These are phyloP conservation scores for Pelargonium fulgidum DNA, from an alignment of 441 rosid genomes.

Conservation along the genomic window DNA sequence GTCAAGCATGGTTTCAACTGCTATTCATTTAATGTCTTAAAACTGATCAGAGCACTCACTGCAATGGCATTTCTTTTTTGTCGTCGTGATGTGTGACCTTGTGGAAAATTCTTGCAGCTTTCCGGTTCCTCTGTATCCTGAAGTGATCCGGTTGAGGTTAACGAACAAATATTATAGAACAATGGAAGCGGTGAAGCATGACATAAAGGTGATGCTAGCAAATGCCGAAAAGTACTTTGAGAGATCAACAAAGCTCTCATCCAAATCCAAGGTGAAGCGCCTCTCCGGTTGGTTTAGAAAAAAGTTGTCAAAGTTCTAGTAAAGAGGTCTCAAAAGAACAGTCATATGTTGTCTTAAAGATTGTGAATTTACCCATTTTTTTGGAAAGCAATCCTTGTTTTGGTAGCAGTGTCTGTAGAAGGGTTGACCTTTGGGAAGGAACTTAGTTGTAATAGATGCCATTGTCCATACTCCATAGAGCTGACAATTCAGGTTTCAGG, in stretches of 20 bases:
- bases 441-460: background rate
- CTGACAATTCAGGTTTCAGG: too few species aligned
- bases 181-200: conserved; percentile 48
- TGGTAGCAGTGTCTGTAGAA: background rate
- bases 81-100: background rate
- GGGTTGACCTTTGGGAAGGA: background rate
- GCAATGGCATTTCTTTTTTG: too few species aligned
- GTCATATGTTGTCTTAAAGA: background rate
- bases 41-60: too few species aligned
- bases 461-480: background rate
- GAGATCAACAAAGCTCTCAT: conserved; percentile 26
- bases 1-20: background rate
- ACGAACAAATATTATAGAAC: conserved; percentile 59
- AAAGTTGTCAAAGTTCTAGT: conserved; percentile 30
- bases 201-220: conserved; percentile 45
- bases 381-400: background rate
- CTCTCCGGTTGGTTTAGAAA: conserved; percentile 53
- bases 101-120: conserved; percentile 41
- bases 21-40: background rate
- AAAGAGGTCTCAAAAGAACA: background rate
- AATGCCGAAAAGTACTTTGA: conserved; percentile 49
- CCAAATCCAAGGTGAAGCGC: conserved; percentile 39
- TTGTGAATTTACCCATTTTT: background rate
- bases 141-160: conserved; percentile 54
- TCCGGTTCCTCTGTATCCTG: conserved; percentile 60